phyloP scores from a whole-genome alignment of 192 early-diverging fungal genomes.

The Backusella mclennaniae region DNA sequence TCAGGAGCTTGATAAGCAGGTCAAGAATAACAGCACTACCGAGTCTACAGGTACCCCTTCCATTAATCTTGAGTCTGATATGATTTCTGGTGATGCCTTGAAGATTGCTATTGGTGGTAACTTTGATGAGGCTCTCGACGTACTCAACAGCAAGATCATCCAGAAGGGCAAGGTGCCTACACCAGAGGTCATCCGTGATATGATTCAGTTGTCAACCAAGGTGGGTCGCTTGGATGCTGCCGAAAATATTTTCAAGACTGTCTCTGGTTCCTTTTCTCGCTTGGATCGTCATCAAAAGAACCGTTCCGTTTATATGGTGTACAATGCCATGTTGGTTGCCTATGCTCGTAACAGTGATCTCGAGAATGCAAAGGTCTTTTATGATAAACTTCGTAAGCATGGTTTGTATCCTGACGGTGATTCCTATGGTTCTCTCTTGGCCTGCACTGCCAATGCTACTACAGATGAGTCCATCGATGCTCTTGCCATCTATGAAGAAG shows the following conservation, averaged over 20 bases:
- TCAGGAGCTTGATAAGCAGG: neutral
- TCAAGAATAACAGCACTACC: neutral
- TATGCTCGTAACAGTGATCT: constrained; percentile 46
- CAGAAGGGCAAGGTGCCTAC: constrained; percentile 23
- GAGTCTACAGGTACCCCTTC: neutral
- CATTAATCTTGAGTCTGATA: constrained; percentile 15
- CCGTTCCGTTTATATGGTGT: constrained; percentile 6
- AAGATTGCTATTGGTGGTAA: constrained; percentile 17
- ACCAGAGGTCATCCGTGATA: constrained; percentile 33
- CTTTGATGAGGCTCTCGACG: constrained; percentile 21
- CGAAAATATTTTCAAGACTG: constrained; percentile 15
- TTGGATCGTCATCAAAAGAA: constrained; percentile 4
- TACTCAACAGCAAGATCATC: constrained; percentile 28
- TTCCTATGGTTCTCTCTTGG: constrained; percentile 49
- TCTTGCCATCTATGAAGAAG: constrained; percentile 50
- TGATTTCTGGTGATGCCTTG: constrained; percentile 21
- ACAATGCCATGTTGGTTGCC: constrained; percentile 46
- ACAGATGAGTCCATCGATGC: constrained; percentile 50
- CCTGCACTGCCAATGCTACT: constrained; percentile 39
- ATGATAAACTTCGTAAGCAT: constrained; percentile 28
- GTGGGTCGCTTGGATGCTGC: constrained; percentile 14
- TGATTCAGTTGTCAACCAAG: constrained; percentile 31
- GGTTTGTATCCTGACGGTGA: constrained; percentile 40
- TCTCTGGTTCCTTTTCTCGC: neutral
- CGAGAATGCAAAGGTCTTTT: constrained; percentile 42